Evolutionary conservation across 495 filamentous ascomycete species (phyloP), one percentile per base, ranked within the genome.

Genomic region (Aspergillus sclerotioniger): DNA sequence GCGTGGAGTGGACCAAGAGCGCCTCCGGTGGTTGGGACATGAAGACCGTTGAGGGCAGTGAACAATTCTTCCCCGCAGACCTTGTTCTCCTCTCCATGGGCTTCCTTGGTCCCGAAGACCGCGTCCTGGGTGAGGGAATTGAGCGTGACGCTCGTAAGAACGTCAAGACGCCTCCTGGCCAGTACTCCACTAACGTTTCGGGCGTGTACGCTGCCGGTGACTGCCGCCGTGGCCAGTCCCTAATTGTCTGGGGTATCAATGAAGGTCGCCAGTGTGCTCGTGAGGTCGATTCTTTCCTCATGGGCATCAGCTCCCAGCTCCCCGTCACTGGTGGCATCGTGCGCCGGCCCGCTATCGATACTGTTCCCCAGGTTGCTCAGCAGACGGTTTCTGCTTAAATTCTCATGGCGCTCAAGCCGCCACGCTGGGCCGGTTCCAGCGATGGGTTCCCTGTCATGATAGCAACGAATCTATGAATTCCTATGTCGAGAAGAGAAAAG

Each of bases 241-340:
- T 99, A 53, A 98, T 99, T 74, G 94, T 99, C 62, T 99, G 94
- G 90, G 94, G 93, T 74, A 99, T 99, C 81, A 99, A 99, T 69
- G 94, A 99, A 80, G 94, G 94, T 67, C 89, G 94, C 62, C 89
- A 92, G 76, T 87, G 88, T 50, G 94, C 94, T 66, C 90, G 95
- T 56, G 93, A 99, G 72, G 90, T 98, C 51, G 94, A 99, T 69
- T 70, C 90, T 50, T 95, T 85, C 80, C 89, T 99, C 53, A 89
- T 88, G 74, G 81, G 86, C 57, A 70, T 74, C 48, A 87, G 84
- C 64, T 92, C 91, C 45, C 82, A 81, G 63, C 82, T 99, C 25
- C 95, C 94, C 8, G 90, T 96, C 56, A 96, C 93, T 10, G 94
- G 94, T 62, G 94, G 94, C 66, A 98, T 99, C 62, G 84, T 98